phyloP scores from a whole-genome alignment of 352 stramenopile genomes.

The Globisporangium viniferum region DNA sequence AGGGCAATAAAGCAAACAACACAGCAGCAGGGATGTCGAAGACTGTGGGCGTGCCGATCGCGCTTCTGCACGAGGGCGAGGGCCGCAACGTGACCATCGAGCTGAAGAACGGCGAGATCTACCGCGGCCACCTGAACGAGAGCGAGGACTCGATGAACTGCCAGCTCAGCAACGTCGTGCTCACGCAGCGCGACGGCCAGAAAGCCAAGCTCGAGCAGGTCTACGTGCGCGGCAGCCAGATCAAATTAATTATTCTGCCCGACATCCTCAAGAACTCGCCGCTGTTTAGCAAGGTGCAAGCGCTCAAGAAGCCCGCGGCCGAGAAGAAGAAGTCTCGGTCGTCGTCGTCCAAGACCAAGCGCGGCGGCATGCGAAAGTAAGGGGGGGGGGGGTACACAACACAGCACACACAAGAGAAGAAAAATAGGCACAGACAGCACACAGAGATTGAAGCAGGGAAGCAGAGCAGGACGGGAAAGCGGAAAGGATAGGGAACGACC shows the following conservation, averaged over 20 bases:
- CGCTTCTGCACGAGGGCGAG: slow-evolving; percentile 86
- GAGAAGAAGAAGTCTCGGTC: slow-evolving; percentile 48
- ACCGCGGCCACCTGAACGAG: slow-evolving; percentile 76
- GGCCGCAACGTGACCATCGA: slow-evolving; percentile 82
- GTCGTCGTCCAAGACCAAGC: slow-evolving; percentile 23
- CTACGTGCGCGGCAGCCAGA: slow-evolving; percentile 95
- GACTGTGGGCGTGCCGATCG: slow-evolving; percentile 77
- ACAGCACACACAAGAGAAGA: not conserved
- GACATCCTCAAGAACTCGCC: slow-evolving; percentile 97
- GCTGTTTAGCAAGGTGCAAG: slow-evolving; percentile 95
- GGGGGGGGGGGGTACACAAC: not conserved
- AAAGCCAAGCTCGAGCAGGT: slow-evolving; percentile 85
- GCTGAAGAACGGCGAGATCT: slow-evolving; percentile 89
- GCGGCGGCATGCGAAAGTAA: slow-evolving; percentile 38
- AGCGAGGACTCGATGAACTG: slow-evolving; percentile 98
- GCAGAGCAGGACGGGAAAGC: not conserved
- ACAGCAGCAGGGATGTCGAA: slow-evolving; percentile 45
- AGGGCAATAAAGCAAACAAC: not conserved
- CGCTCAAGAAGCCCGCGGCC: slow-evolving; percentile 66
- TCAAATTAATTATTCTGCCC: slow-evolving; percentile 96
- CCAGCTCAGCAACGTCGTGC: slow-evolving; percentile 90
- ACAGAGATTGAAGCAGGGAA: not conserved
- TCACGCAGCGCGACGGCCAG: slow-evolving; percentile 83
- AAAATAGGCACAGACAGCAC: not conserved
- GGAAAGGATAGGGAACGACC: not conserved